These are phyloP conservation scores for Russula sp. DNA, from an alignment of 768 basidiomycete species.

Conservation along the genomic window DNA sequence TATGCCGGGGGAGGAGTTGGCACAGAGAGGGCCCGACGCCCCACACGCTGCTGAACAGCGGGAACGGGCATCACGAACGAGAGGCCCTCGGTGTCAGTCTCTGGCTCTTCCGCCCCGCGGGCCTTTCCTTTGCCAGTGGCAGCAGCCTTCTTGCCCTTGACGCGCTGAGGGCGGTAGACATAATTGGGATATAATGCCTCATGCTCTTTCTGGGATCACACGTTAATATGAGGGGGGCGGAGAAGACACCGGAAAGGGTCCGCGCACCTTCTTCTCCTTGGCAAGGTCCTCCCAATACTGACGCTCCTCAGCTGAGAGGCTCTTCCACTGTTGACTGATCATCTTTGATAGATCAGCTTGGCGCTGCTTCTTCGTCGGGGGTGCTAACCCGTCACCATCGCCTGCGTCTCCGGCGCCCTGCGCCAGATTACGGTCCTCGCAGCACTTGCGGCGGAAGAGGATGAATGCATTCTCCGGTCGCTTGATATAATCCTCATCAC, in stretches of 20 bases:
- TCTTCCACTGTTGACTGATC: constrained; percentile 77
- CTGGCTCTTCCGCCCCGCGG: constrained; percentile 31
- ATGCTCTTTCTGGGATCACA: constrained; percentile 74
- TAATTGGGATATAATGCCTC: constrained; percentile 69
- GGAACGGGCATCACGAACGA: constrained; percentile 33
- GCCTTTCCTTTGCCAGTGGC: constrained; percentile 47
- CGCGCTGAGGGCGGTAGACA: constrained; percentile 68
- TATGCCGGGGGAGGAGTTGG: constrained; percentile 59
- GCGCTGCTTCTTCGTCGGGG: constrained; percentile 60
- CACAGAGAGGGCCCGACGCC: constrained; percentile 43
- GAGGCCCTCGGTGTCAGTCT: constrained; percentile 33
- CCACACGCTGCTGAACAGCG: constrained; percentile 26
- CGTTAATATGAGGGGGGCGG: constrained; percentile 37
- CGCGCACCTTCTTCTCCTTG: constrained; percentile 73
- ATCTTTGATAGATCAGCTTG: constrained; percentile 76
- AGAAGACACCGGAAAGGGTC: constrained; percentile 29
- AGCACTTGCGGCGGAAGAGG: constrained; percentile 73
- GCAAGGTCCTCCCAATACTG: constrained; percentile 70
- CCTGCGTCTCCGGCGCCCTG: constrained; percentile 34
- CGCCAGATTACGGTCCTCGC: constrained; percentile 58
- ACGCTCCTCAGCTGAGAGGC: constrained; percentile 55
- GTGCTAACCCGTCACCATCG: constrained; percentile 16
- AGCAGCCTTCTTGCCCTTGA: constrained; percentile 45
- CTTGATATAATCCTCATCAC: constrained; percentile 79
- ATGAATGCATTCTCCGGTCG: constrained; percentile 83